Evolutionary conservation across 2,329 filamentous ascomycete genomes (phyloP).

Genomic region (Calycina marina): DNA sequence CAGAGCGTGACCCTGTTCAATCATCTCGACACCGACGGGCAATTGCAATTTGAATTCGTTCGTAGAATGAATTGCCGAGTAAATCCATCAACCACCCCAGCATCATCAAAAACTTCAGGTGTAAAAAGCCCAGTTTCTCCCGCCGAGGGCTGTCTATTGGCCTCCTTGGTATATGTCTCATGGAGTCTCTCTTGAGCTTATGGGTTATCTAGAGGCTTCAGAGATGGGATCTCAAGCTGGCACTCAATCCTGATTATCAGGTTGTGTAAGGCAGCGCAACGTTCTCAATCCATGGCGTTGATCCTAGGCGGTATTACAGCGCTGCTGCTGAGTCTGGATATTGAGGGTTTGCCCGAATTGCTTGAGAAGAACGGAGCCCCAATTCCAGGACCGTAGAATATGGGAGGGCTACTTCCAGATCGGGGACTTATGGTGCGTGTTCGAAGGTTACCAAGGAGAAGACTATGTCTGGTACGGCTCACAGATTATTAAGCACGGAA

Average conservation of each 20-base stretch:
- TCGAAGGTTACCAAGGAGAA: too few relatives aligned
- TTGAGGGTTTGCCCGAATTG: too few relatives aligned
- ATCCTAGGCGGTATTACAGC: too few relatives aligned
- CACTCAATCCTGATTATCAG: conserved; percentile 5
- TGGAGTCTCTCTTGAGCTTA: conserved; percentile 6
- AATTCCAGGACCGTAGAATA: too few relatives aligned
- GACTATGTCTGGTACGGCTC: too few relatives aligned
- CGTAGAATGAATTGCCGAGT: conserved; percentile 5
- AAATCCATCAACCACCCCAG: conserved; percentile 4
- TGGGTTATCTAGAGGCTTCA: conserved; percentile 3
- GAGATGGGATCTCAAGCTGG: conserved; percentile 1
- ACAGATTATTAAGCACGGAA: too few relatives aligned
- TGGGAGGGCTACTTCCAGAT: too few relatives aligned
- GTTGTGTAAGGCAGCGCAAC: too few relatives aligned
- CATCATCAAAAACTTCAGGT: conserved; percentile 3
- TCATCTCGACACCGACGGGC: conserved; percentile 3
- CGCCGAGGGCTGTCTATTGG: conserved; percentile 1
- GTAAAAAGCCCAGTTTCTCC: conserved; percentile 3
- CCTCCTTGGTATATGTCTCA: conserved; percentile 3
- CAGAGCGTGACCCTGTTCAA: conserved; percentile 4
- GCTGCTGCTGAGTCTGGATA: too few relatives aligned
- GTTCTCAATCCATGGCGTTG: too few relatives aligned
- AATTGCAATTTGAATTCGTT: conserved; percentile 6
- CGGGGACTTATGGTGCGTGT: too few relatives aligned
- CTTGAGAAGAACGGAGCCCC: too few relatives aligned